Conservation (phyloP, 2,329 filamentous ascomycete species). For the Dactylonectria estremocensis region DNA sequence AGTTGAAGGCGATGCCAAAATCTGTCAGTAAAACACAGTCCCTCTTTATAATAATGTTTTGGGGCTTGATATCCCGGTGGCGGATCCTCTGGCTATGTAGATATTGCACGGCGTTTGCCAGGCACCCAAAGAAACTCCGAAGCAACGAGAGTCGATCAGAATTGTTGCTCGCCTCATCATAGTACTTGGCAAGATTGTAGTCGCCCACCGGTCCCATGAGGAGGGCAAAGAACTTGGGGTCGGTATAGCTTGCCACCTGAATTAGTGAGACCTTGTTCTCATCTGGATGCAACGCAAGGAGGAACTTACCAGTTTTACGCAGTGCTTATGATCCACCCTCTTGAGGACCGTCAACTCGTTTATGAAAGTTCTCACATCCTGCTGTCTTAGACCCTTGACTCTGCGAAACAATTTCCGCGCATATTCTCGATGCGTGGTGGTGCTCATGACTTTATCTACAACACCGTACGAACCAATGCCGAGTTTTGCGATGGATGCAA, state of each 20-base stretch:
- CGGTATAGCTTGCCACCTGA: conserved; percentile 10
- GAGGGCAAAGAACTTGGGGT: conserved; percentile 9
- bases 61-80: conserved; percentile 36
- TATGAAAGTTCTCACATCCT: conserved; percentile 3
- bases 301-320: conserved; percentile 3
- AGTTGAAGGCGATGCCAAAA: conserved; percentile 31
- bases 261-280: background rate
- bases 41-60: conserved; percentile 32
- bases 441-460: conserved; percentile 13
- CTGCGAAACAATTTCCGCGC: background rate
- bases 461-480: background rate
- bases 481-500: background rate
- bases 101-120: conserved; percentile 16
- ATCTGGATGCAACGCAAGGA: too few relatives aligned
- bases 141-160: conserved; percentile 3
- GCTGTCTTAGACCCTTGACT: background rate
- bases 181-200: conserved; percentile 3
- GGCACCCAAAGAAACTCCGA: conserved; percentile 21
- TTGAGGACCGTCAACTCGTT: conserved; percentile 1
- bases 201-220: conserved; percentile 1
- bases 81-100: conserved; percentile 18
- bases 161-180: background rate
- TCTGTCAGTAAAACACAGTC: conserved; percentile 23
- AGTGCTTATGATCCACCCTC: conserved; percentile 4
- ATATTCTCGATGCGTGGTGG: background rate